Evolutionary conservation across 169 alveolate genomes (phyloP), one percentile per base, ranked within the genome.

Genomic region (Babesia microti): DNA sequence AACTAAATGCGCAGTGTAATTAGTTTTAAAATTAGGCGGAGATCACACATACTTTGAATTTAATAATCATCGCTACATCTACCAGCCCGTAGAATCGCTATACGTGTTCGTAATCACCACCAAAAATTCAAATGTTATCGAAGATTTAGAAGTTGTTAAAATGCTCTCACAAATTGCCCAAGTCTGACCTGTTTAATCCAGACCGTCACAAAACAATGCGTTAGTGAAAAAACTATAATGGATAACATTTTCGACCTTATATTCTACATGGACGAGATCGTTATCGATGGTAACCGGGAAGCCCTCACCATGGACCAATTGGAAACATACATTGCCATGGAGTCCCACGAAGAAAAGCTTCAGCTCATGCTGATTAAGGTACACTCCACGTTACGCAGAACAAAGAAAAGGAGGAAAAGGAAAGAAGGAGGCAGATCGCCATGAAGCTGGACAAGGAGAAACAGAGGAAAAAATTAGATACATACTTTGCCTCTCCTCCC

Each of bases 361-460:
- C 81, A 78, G 44, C 69, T 72, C 17, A 66, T 66, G 43, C 50
- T 78, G 12, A 59, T n/a, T n/a, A n/a, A n/a, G n/a, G n/a, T n/a
- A n/a, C n/a, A n/a, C n/a, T n/a, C n/a, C n/a, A n/a, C n/a, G n/a
- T n/a, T n/a, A 45, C 69, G 44, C 63, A 68, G 35, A 42, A 66
- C 22, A 78, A 78, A 57, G 86, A 85, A 39, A 69, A 69, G 53
- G 95, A 88, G 50, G 94, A 87, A 35, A 85, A 69, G 57, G 95
- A 83, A 48, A 72, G 88, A 23, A 72, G 91, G 35, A 79, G 59
- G 39, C 83, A 84, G 37, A 78, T 73, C 41, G 89, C 94, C n/a
- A 78, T 81, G 17, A 87, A 87, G 55, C 53, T 84, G 47, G 91
- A 88, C 49, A 88, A 82, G 41, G 87, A 85, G 56, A 84, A 72